Percentiles rank a stretch among this genome's conserved stretches.
These are phyloP conservation scores for Trichaptum fuscoviolaceum DNA, from an alignment of 768 basidiomycete genomes.

Conservation along the genomic window DNA sequence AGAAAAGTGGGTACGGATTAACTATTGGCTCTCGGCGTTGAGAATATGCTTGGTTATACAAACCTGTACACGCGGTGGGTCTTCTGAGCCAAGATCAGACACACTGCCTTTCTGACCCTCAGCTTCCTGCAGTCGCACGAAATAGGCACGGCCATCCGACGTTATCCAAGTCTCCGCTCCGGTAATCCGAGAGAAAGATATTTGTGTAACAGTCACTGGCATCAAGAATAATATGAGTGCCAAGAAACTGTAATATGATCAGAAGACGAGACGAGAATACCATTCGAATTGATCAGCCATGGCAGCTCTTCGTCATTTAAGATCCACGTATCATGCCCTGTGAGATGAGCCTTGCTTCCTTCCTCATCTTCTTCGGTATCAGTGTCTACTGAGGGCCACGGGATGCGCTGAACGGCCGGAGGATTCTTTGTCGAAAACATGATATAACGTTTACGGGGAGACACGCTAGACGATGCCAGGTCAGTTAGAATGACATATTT, in stretches of 20 bases:
- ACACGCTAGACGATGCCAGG: conserved; percentile 44
- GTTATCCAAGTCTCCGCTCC: conserved; percentile 80
- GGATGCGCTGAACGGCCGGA: conserved; percentile 75
- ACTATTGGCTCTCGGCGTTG: not conserved
- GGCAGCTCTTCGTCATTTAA: conserved; percentile 59
- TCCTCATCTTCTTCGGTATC: conserved; percentile 37
- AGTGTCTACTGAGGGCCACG: conserved; percentile 53
- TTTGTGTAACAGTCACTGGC: conserved; percentile 59
- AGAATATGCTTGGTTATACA: conserved; percentile 1
- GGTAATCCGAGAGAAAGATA: conserved; percentile 51
- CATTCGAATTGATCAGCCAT: conserved; percentile 73
- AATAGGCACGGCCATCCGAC: conserved; percentile 78
- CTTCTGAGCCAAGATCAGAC: conserved; percentile 11
- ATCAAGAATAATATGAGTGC: not conserved
- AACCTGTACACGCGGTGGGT: not conserved
- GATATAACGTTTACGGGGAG: conserved; percentile 64
- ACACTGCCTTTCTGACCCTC: conserved; percentile 9
- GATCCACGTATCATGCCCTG: conserved; percentile 65
- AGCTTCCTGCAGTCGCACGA: conserved; percentile 58
- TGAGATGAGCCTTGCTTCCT: conserved; percentile 29
- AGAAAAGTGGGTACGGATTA: not conserved
- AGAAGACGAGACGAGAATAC: conserved; percentile 29
- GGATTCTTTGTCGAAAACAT: conserved; percentile 72
- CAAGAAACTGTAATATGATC: conserved; percentile 2
- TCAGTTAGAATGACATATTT: conserved; percentile 5